Evolutionary conservation across 2,329 filamentous ascomycete genomes (phyloP), one percentile per base, ranked within the genome.

Genomic region (Apiospora malaysiana): DNA sequence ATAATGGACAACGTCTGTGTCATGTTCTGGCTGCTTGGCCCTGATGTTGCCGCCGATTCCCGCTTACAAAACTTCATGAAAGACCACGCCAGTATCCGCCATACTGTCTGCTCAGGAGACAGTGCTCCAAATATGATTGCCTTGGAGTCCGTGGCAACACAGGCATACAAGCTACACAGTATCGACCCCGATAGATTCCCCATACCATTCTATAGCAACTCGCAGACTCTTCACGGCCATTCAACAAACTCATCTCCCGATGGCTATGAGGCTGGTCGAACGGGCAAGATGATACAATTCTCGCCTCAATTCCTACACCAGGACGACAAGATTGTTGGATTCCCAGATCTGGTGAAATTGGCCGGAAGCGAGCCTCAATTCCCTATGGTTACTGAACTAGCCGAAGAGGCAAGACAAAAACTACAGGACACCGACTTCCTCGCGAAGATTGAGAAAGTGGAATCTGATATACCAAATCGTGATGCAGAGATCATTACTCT

Each of bases 401-500:
- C 91, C 1, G 76, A 83, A 8, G 72, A 80, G 63, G 89, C 88
- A 4, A 82, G 78, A n/a, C 72, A 73, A 2, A 77, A 79, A 43
- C 70, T 79, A 8, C 66, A 71, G 1, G 68, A 77, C 25, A 74
- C 77, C 25, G 71, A 70, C 8, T 79, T 78, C 45, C 67, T 76
- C 6, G 74, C 78, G 0, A 81, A 82, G 71, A 77, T 86, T 0
- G 79, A 87, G 42, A 80, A 85, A 56, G 80, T 85, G 16, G 89
- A 91, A 73, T 82, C 86, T n/a, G 88, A 91, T 72, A 88, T 97
- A 2, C 92, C 93, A 2, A 89, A 90, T 74, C 87, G 89, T 45
- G 91, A 98, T 76, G 90, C 92, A 0, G 94, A 98, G 80, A 89
- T 99, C 67, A 92, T 95, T 49, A 90, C 94, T 1, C 88, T 99